Evolutionary conservation across 2,329 filamentous ascomycete species (phyloP).

Genomic region (Paraphaeosphaeria sporulosa): DNA sequence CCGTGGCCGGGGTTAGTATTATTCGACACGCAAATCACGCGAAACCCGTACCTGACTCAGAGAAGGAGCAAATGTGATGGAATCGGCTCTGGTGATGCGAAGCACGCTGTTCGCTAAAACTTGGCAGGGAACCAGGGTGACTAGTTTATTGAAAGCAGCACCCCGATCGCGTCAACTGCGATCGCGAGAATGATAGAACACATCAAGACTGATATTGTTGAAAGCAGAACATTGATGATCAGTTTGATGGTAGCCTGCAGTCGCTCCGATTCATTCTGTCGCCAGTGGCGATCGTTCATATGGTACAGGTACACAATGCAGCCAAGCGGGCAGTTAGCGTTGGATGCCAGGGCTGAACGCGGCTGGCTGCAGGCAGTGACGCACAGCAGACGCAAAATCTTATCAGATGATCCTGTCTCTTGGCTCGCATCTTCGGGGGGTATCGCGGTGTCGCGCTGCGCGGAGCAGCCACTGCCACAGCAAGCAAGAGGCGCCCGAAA

Average conservation of each 20-base stretch:
- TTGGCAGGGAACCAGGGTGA: neutral
- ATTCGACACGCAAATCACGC: neutral
- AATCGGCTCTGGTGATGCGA: slow-evolving; percentile 1
- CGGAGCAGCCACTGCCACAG: neutral
- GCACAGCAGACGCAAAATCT: neutral
- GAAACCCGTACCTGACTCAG: slow-evolving; percentile 1
- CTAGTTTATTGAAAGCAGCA: slow-evolving; percentile 2
- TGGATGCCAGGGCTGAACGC: no score
- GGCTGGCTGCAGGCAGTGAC: neutral
- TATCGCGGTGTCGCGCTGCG: neutral
- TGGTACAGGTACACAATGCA: neutral
- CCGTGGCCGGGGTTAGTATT: neutral
- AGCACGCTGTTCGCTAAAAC: slow-evolving; percentile 1
- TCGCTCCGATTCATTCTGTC: neutral
- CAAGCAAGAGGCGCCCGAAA: slow-evolving; percentile 3
- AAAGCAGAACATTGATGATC: neutral
- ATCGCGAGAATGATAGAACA: neutral
- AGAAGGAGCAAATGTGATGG: slow-evolving; percentile 1
- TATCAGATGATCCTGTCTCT: slow-evolving; percentile 7
- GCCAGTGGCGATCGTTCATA: neutral
- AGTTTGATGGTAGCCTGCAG: neutral
- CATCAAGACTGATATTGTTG: neutral
- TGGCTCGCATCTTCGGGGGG: neutral
- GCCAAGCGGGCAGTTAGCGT: no score
- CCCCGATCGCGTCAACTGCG: no score